Conservation (phyloP, 1,284 basidiomycete genomes). For the Schizophyllum commune region DNA sequence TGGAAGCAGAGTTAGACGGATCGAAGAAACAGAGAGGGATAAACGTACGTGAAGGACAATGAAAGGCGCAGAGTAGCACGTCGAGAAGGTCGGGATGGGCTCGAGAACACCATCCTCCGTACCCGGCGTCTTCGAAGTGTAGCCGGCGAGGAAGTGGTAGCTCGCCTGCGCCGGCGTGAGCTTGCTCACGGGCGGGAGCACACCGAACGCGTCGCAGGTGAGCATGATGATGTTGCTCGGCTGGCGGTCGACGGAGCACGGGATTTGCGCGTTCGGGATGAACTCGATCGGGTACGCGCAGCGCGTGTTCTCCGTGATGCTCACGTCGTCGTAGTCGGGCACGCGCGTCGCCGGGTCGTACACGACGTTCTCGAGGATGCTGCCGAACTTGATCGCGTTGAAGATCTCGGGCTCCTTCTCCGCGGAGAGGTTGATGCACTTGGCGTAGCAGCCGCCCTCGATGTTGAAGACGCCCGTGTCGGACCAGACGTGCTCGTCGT, state of each 20-base stretch:
- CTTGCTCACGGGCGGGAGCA: constrained; percentile 92
- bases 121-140: constrained; percentile 96
- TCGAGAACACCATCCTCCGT: constrained; percentile 98
- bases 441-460: constrained; percentile 99
- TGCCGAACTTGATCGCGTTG: constrained; percentile 92
- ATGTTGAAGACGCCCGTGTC: constrained; percentile 96
- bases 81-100: constrained; percentile 98
- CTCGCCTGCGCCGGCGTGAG: constrained; percentile 92
- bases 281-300: constrained; percentile 97
- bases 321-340: constrained; percentile 94
- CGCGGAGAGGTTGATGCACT: constrained; percentile 92
- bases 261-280: constrained; percentile 94
- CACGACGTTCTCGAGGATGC: constrained; percentile 98
- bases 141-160: constrained; percentile 96
- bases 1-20: constrained; percentile 28
- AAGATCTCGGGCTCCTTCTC: constrained; percentile 99
- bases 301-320: constrained; percentile 98
- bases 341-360: constrained; percentile 85
- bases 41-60: constrained; percentile 84
- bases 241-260: constrained; percentile 78
- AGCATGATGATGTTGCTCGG: constrained; percentile 97
- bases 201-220: constrained; percentile 97
- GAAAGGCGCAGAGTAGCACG: constrained; percentile 98
- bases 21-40: background rate
- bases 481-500: constrained; percentile 98